Percentiles rank a stretch among this genome's conserved stretches.
These are phyloP conservation scores for Candida piceae DNA, from an alignment of 805 yeast species.

Conservation along the genomic window DNA sequence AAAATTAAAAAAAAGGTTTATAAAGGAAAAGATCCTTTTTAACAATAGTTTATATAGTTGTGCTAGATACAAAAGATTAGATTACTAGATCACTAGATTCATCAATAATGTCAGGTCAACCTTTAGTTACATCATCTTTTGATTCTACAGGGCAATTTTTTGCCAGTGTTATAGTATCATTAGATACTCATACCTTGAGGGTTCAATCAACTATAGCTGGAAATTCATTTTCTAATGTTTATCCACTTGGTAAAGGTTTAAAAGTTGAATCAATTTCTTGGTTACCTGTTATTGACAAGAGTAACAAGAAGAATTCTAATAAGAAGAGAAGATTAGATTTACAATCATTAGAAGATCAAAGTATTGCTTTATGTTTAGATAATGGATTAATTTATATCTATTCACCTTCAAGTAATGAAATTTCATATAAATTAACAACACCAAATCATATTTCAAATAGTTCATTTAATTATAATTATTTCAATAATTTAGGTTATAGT, in stretches of 20 bases:
- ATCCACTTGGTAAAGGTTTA: conserved; percentile 47
- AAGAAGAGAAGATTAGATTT: conserved; percentile 25
- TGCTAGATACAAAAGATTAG: too few species aligned
- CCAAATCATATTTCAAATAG: conserved; percentile 20
- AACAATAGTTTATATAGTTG: too few species aligned
- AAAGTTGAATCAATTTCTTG: conserved; percentile 49
- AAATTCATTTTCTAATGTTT: conserved; percentile 33
- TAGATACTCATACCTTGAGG: conserved; percentile 66
- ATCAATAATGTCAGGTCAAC: conserved; percentile 6
- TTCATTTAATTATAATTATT: conserved; percentile 41
- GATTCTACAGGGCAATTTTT: conserved; percentile 59
- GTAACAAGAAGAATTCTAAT: conserved; percentile 14
- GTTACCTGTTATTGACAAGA: conserved; percentile 31
- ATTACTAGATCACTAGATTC: too few species aligned
- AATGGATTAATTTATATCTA: conserved; percentile 62
- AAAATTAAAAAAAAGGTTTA: too few species aligned
- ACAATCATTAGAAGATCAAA: conserved; percentile 33
- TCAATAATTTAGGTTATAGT: conserved; percentile 48
- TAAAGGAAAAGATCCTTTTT: too few species aligned
- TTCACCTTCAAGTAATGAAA: conserved; percentile 59
- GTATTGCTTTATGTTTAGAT: conserved; percentile 58
- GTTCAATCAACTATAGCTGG: conserved; percentile 50
- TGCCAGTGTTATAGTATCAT: conserved; percentile 61
- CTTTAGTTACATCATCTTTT: conserved; percentile 40
- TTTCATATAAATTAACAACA: conserved; percentile 42